Base-by-base conservation (phyloP, 2,329 filamentous ascomycete species). In the Dactylellina haptotyla region DNA sequence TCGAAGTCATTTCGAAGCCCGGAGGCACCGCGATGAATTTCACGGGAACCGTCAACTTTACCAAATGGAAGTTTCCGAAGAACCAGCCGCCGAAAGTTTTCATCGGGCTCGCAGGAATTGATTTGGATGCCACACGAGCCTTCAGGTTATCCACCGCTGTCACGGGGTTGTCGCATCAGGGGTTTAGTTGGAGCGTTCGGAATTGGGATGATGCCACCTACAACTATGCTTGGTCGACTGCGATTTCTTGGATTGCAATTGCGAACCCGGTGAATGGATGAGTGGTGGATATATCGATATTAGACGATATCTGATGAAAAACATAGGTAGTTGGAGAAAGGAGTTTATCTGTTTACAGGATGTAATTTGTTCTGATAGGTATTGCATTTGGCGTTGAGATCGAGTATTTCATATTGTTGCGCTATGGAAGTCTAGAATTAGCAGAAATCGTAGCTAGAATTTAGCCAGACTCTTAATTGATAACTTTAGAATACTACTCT, bases 31-130 rank as follows among this genome's bases (percentile, higher is more conserved):
- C 34, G 3, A 58, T 39, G 8, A 10, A 6, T 4, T 46, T 25
- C 39, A 65, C 25, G 0, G 67, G 67, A 32, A 59, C 45, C 12
- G 51, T 72, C 14, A 30, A 26, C 8, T 72, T 64, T 28, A 72
- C 67, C 16, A 72, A 65, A 25, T 72, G 59, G 58, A 72, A 72
- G 23, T 72, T 72, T 28, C 67, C 67, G 18, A 72, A 72, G 20
- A 53, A 46, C 18, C 43, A 64, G 18, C 51, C 43, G 6, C 67
- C 59, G 2, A 65, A 72, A 5, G 59, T 72, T 23, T 59, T 72
- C 23, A 26, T 72, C 9, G 67, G 67, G 1, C 16, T 72, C 5
- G 10, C 59, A 12, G 67, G 51, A 1, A 28, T 72, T 18, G 67
- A 72, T 25, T 25, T 23, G 14, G 67, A 72, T 3, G 5, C 14